phyloP scores from a whole-genome alignment of 2,329 filamentous ascomycete genomes.

The Alternaria arborescens region DNA sequence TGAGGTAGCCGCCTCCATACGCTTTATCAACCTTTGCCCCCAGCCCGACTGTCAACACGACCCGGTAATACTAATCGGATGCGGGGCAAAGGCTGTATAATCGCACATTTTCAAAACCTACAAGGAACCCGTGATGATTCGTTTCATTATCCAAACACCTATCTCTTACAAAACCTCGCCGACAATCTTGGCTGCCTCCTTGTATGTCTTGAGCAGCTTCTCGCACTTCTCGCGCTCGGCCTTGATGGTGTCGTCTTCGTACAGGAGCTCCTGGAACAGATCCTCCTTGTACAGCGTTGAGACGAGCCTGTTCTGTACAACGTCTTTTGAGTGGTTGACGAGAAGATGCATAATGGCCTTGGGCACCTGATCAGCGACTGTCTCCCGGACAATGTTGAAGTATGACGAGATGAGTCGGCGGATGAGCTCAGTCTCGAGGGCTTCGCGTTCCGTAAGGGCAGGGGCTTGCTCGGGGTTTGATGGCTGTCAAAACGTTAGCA shows the following conservation, averaged over 20 bases:
- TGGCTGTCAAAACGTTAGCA: slow-evolving; percentile 43
- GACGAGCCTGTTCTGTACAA: slow-evolving; percentile 95
- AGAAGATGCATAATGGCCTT: slow-evolving; percentile 99
- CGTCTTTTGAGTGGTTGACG: slow-evolving; percentile 98
- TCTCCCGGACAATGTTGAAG: slow-evolving; percentile 98
- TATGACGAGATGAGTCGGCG: slow-evolving; percentile 96
- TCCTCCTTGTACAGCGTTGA: slow-evolving; percentile 94
- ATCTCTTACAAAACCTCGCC: slow-evolving; percentile 74
- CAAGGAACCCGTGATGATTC: slow-evolving; percentile 10
- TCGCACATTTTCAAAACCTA: slow-evolving; percentile 21
- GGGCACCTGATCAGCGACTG: slow-evolving; percentile 97
- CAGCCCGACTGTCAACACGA: not conserved
- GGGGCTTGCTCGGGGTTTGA: slow-evolving; percentile 70
- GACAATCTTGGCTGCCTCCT: slow-evolving; percentile 97
- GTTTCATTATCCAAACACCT: slow-evolving; percentile 25
- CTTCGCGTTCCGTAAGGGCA: slow-evolving; percentile 91
- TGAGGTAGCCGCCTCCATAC: slow-evolving; percentile 23
- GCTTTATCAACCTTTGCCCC: slow-evolving; percentile 2
- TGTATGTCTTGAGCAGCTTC: slow-evolving; percentile 92
- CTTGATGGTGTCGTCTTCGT: slow-evolving; percentile 97
- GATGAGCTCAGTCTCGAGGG: slow-evolving; percentile 97
- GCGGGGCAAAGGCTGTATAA: slow-evolving; percentile 4
- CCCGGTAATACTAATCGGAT: slow-evolving; percentile 1
- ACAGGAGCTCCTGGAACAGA: slow-evolving; percentile 89
- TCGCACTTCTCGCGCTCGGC: slow-evolving; percentile 99